Evolutionary conservation across 139 green algal species (phyloP), one percentile per base, ranked within the genome.

Genomic region (Penium margaritaceum): DNA sequence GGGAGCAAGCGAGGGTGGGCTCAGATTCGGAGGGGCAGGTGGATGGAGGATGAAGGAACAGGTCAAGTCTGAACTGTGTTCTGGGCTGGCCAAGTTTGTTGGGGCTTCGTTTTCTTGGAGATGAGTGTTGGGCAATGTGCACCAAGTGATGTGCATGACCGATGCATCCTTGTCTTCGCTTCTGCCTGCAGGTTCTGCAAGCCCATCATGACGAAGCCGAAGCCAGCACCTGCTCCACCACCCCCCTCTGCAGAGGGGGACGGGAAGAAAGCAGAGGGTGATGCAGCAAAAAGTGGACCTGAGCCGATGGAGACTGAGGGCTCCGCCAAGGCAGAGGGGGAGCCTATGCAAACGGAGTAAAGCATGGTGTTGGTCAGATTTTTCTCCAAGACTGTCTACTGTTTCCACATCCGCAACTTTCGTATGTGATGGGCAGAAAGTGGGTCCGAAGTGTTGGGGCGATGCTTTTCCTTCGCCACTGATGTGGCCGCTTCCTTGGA

Each of bases 181-280:
- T 14, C 75, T 41, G 19, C 0, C 21, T 55, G 39, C 73, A 82
- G 75, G 73, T 82, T 81, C n/a, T 79, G 69, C 69, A 81, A 81
- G 57, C 91, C 94, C 47, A 95, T 98, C 75, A 81, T 95, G 68
- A 86, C 62, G 57, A 93, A 95, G 84, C 90, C 92, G 3, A 77
- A 86, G 33, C 85, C 91, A 19, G 65, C 74, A 35, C 35, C 58
- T 33, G n/a, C 67, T 19, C 2, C 41, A 27, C 27, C 27, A 21
- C 36, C 68, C 17, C 60, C 75, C 35, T 19, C 62, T 69, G 5
- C 62, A 5, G 37, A 69, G 21, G 53, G 14, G 6, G 64, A 72
- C 7, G 17, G 35, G 4, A 32, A 72, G 38, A 6, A 72, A 30
- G 9, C 55, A 21, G 41, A 69, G 61, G 55, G 30, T 9, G 7